phyloP scores from a whole-genome alignment of 1,284 basidiomycete species.

The Puccinia horiana region DNA sequence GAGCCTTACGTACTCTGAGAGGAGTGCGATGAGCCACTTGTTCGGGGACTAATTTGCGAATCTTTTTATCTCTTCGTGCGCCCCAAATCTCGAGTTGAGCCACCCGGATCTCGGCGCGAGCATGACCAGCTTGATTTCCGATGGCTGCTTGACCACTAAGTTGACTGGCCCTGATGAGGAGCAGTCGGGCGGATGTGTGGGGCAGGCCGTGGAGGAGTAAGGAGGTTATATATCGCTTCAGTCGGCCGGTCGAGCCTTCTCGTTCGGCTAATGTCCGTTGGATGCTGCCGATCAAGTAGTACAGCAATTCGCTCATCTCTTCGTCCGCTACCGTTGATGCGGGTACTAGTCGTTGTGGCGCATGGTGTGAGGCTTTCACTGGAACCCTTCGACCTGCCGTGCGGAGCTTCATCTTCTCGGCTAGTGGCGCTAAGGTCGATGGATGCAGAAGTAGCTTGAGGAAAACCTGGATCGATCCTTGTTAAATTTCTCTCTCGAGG shows the following conservation, averaged over 20 bases:
- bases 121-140: constrained; percentile 5
- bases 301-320: constrained; percentile 23
- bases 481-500: not conserved
- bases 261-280: not conserved
- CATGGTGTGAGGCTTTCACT: constrained; percentile 17
- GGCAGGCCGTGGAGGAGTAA: constrained; percentile 5
- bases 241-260: not conserved
- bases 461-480: not conserved
- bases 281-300: constrained; percentile 34
- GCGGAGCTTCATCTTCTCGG: constrained; percentile 23
- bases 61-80: not conserved
- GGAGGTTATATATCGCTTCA: not conserved
- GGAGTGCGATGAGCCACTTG: constrained; percentile 25
- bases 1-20: constrained; percentile 17
- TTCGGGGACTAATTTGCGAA: constrained; percentile 41
- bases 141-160: constrained; percentile 20
- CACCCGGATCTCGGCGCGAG: constrained; percentile 34
- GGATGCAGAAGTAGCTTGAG: constrained; percentile 38
- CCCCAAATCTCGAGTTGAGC: constrained; percentile 41
- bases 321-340: constrained; percentile 10
- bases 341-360: constrained; percentile 18
- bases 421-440: constrained; percentile 29
- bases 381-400: constrained; percentile 12
- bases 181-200: constrained; percentile 20
- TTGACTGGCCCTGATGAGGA: not conserved